Base-by-base conservation (phyloP, 179 eudicot species). In the Beta macrorhiza region DNA sequence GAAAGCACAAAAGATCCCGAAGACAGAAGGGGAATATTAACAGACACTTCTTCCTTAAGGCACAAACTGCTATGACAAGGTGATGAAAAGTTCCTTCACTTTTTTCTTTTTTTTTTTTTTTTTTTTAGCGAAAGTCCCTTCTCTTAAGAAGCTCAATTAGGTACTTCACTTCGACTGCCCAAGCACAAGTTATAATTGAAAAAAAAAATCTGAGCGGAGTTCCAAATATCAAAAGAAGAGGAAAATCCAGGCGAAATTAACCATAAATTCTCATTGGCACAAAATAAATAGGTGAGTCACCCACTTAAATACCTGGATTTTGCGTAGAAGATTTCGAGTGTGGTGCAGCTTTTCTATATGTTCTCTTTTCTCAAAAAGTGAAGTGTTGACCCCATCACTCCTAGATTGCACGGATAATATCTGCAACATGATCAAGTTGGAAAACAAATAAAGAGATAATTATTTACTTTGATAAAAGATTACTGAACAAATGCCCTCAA, bases 261-360 rank as follows among this genome's bases (percentile, higher is more conserved):
- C 3, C 42, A 25, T 22, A 25, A 64, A 22, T 1, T 17, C 14
- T 42, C 20, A 53, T 6, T 5, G 49, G 70, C 67, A 49, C 19
- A 11, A 80, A 0, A 14, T n/a, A 58, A 58, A 78, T 1, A 29
- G 61, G 14, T 19, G 57, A 12, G 53, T 16, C 63, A 59, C 32
- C 79, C 78, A 85, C 56, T 37, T 64, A 44, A 75, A 72, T 91
- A 97, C 99, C 99, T 97, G 99, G 80, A 97, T 93, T 93, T 97
- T 97, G 45, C 98, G 97, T 59, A 97, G 85, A 79, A 97, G 98
- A 87, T 91, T 94, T 75, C 99, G 93, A 15, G 99, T 97, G 67
- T 92, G 98, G 76, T 94, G 99, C 89, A 97, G 65, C 87, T 92
- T 97, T 89, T 97, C 99, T 86, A 97, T 90, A 83, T 97, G 97